phyloP scores from a whole-genome alignment of 345 rosid species.

The Camelina laxa region DNA sequence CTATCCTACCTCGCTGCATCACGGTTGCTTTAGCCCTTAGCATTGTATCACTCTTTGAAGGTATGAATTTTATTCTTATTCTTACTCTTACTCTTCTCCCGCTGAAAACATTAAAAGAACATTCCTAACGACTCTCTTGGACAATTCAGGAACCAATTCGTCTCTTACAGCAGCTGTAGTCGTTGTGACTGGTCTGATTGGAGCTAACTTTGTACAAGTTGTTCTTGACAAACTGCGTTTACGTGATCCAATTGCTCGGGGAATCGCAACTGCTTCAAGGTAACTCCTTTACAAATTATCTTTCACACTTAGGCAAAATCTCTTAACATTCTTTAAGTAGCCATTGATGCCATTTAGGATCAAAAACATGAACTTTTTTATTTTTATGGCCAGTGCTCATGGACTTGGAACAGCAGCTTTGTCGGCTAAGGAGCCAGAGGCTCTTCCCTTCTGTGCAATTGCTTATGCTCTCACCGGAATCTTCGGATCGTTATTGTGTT shows the following conservation, averaged over 20 bases:
- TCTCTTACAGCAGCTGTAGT: constrained; percentile 95
- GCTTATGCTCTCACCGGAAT: constrained; percentile 96
- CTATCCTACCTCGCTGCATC: constrained; percentile 91
- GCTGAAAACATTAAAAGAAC: constrained; percentile 5
- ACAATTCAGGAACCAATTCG: constrained; percentile 70
- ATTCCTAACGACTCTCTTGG: not conserved
- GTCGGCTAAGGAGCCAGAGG: constrained; percentile 96
- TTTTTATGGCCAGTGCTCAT: constrained; percentile 70
- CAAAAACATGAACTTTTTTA: not conserved
- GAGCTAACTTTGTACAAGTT: constrained; percentile 91
- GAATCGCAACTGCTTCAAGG: constrained; percentile 96
- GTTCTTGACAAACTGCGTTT: constrained; percentile 69
- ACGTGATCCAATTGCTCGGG: constrained; percentile 88
- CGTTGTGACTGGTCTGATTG: constrained; percentile 89
- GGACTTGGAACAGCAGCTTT: constrained; percentile 98
- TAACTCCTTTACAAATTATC: constrained; percentile 29
- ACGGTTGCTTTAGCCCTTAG: constrained; percentile 96
- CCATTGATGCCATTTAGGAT: not conserved
- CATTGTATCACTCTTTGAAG: constrained; percentile 89
- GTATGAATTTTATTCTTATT: constrained; percentile 41
- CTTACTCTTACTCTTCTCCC: not conserved
- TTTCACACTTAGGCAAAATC: not conserved
- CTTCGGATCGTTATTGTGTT: constrained; percentile 84
- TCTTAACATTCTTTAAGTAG: not conserved
- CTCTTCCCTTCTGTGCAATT: constrained; percentile 94